A percentile compares a stretch with the other conserved stretches of the same genome.
These are phyloP conservation scores for Aspergillus fischeri DNA, from an alignment of 2,329 filamentous ascomycete genomes.

Conservation along the genomic window DNA sequence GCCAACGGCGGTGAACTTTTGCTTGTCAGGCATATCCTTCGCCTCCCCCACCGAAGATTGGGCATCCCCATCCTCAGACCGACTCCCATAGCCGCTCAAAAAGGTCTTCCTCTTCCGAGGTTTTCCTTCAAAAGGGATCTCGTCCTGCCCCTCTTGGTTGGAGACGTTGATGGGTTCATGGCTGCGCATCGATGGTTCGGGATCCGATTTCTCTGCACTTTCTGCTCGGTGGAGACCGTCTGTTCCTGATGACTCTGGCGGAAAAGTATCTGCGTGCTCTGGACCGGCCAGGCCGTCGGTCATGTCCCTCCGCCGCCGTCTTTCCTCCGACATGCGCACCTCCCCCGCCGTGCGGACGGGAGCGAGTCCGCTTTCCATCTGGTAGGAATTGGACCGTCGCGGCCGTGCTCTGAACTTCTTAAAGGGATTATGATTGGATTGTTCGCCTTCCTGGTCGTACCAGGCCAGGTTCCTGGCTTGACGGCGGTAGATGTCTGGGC, in stretches of 20 bases:
- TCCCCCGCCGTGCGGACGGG: constrained; percentile 22
- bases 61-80: constrained; percentile 10
- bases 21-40: constrained; percentile 19
- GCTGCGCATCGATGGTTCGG: constrained; percentile 25
- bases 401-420: constrained; percentile 33
- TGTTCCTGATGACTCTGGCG: constrained; percentile 22
- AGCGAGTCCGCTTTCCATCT: constrained; percentile 27
- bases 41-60: constrained; percentile 4
- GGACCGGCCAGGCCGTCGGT: constrained; percentile 19
- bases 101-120: constrained; percentile 25
- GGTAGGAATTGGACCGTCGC: constrained; percentile 24
- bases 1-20: constrained; percentile 35
- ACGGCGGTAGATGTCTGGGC: constrained; percentile 37
- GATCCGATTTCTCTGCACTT: constrained; percentile 9
- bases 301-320: constrained; percentile 22
- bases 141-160: constrained; percentile 12
- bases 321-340: constrained; percentile 19
- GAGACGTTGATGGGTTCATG: constrained; percentile 30
- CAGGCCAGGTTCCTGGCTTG: constrained; percentile 38
- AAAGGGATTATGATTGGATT: constrained; percentile 38
- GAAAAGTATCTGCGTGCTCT: constrained; percentile 23
- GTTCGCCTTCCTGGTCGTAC: constrained; percentile 39
- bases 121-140: constrained; percentile 8
- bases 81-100: constrained; percentile 14
- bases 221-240: constrained; percentile 12